phyloP scores from a whole-genome alignment of 257 asterid species.

The Solanum tarijense region DNA sequence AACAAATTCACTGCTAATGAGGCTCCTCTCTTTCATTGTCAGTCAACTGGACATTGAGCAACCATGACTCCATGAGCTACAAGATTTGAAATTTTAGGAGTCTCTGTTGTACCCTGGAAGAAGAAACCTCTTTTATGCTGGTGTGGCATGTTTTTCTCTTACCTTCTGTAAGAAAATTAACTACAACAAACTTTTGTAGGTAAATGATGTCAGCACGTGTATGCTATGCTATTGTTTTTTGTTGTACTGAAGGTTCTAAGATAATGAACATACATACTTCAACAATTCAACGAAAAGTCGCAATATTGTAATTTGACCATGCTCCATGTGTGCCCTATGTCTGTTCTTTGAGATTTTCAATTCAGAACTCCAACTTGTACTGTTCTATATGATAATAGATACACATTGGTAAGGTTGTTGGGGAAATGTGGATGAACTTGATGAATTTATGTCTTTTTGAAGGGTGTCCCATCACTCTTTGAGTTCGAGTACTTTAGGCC shows the following conservation, averaged over 20 bases:
- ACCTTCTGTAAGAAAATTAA: background rate
- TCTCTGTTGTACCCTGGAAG: background rate
- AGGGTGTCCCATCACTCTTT: background rate
- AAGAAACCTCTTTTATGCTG: background rate
- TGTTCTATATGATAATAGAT: background rate
- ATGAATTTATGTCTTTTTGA: background rate
- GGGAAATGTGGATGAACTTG: background rate
- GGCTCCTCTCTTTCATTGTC: constrained; percentile 27
- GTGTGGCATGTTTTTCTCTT: background rate
- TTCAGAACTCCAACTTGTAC: background rate
- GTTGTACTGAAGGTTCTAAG: background rate
- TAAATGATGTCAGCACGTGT: background rate
- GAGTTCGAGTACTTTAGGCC: background rate
- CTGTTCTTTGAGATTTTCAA: background rate
- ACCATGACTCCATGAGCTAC: background rate
- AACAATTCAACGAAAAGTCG: background rate
- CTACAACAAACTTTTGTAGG: background rate
- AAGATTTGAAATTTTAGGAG: background rate
- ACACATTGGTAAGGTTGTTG: background rate
- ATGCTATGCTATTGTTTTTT: background rate
- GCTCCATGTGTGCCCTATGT: background rate
- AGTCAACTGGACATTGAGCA: constrained; percentile 15
- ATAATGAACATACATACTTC: background rate
- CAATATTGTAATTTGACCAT: background rate
- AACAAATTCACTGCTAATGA: constrained; percentile 21